Evolutionary conservation across 2,329 filamentous ascomycete genomes (phyloP).

Genomic region (Whalleya microplaca): DNA sequence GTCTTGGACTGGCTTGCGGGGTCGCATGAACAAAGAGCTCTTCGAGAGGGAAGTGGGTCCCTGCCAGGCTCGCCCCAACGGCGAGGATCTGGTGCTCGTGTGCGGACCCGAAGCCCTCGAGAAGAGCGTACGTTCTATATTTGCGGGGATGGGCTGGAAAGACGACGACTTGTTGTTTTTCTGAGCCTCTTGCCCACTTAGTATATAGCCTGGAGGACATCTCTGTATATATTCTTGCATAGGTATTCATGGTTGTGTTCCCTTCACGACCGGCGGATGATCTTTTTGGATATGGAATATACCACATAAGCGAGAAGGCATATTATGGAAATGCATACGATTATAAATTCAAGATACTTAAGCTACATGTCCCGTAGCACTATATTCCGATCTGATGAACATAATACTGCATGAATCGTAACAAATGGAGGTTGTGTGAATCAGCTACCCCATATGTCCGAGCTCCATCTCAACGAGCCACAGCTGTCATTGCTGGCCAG

Average conservation of each 20-base stretch:
- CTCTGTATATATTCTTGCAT: neutral
- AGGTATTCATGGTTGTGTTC: neutral
- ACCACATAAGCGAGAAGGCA: neutral
- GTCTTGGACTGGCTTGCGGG: constrained; percentile 69
- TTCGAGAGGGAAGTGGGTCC: constrained; percentile 61
- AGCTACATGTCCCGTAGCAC: neutral
- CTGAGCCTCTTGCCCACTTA: constrained; percentile 40
- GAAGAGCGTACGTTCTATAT: constrained; percentile 56
- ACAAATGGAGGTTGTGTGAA: no score
- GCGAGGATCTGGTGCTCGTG: constrained; percentile 69
- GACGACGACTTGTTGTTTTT: constrained; percentile 79
- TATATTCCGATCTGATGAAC: neutral
- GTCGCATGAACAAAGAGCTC: constrained; percentile 67
- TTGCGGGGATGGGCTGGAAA: constrained; percentile 66
- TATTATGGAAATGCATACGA: neutral
- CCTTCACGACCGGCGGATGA: neutral
- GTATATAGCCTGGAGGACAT: neutral
- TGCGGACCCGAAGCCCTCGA: constrained; percentile 82
- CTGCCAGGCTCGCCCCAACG: constrained; percentile 38
- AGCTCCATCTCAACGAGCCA: no score
- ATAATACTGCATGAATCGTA: neutral
- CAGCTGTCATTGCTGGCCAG: no score
- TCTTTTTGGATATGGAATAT: neutral
- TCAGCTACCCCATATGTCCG: no score
- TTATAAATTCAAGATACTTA: neutral